Evolutionary conservation across 228 moss, liverwort and hornwort genomes (phyloP).

Genomic region (Sphagnum magellanicum): DNA sequence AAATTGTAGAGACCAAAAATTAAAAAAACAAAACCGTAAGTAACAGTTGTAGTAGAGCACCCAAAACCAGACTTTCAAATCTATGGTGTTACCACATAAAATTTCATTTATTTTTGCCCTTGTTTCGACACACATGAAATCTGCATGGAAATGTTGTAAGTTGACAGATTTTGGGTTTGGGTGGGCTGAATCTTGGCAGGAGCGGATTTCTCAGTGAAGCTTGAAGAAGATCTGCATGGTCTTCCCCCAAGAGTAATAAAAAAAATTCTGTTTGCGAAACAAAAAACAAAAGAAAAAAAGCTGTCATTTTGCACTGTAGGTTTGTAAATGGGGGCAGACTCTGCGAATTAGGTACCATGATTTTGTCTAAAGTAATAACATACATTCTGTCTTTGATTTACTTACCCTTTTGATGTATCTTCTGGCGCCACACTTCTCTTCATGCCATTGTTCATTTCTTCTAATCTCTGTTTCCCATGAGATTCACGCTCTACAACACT

Average conservation of each 20-base stretch:
- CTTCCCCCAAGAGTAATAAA: constrained; percentile 18
- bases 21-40: too few species aligned
- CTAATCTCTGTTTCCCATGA: neutral
- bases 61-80: too few species aligned
- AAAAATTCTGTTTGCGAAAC: neutral
- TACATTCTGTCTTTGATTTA: neutral
- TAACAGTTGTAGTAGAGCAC: too few species aligned
- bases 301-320: neutral
- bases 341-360: too few species aligned
- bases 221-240: constrained; percentile 58
- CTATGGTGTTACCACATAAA: too few species aligned
- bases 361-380: too few species aligned
- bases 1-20: too few species aligned
- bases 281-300: neutral
- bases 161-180: neutral
- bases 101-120: too few species aligned
- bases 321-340: neutral
- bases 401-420: constrained; percentile 4
- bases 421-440: neutral
- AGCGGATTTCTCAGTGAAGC: constrained; percentile 40
- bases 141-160: neutral
- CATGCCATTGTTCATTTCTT: neutral
- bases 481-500: neutral
- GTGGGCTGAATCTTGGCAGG: constrained; percentile 27
- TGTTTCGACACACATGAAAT: neutral